phyloP scores from a whole-genome alignment of 768 basidiomycete genomes.

The Tulasnella sp. region DNA sequence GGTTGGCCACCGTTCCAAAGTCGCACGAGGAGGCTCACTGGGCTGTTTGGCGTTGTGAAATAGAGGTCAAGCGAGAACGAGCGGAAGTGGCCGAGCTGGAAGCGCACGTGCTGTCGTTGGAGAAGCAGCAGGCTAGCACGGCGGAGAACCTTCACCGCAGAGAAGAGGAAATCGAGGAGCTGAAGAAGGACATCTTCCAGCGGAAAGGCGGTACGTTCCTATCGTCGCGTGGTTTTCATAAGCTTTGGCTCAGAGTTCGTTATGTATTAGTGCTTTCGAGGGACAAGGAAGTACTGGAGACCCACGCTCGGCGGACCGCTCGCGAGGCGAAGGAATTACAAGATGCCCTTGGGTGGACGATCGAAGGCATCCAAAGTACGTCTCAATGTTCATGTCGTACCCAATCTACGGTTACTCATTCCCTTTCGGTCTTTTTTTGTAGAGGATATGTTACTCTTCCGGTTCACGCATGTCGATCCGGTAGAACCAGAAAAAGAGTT shows the following conservation, averaged over 20 bases:
- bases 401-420: not conserved
- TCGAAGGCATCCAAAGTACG: slow-evolving; percentile 52
- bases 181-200: slow-evolving; percentile 29
- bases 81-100: slow-evolving; percentile 50
- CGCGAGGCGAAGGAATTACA: slow-evolving; percentile 3
- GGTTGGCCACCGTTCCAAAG: too few species aligned
- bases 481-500: slow-evolving; percentile 50
- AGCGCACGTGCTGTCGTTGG: slow-evolving; percentile 20
- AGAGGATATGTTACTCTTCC: slow-evolving; percentile 56
- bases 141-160: slow-evolving; percentile 39
- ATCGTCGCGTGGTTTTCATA: not conserved
- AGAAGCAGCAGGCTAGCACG: slow-evolving; percentile 19
- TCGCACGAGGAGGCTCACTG: slow-evolving; percentile 55
- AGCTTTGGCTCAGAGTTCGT: not conserved
- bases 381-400: not conserved
- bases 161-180: slow-evolving; percentile 43
- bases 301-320: slow-evolving; percentile 3
- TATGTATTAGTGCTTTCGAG: not conserved
- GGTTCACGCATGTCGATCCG: slow-evolving; percentile 56
- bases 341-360: slow-evolving; percentile 42
- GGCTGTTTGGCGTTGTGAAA: slow-evolving; percentile 43
- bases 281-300: slow-evolving; percentile 7
- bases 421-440: not conserved
- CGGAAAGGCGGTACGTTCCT: not conserved
- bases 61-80: slow-evolving; percentile 62